phyloP scores from a whole-genome alignment of 1,139 yeast genomes.

The Petasospora fabianii region DNA sequence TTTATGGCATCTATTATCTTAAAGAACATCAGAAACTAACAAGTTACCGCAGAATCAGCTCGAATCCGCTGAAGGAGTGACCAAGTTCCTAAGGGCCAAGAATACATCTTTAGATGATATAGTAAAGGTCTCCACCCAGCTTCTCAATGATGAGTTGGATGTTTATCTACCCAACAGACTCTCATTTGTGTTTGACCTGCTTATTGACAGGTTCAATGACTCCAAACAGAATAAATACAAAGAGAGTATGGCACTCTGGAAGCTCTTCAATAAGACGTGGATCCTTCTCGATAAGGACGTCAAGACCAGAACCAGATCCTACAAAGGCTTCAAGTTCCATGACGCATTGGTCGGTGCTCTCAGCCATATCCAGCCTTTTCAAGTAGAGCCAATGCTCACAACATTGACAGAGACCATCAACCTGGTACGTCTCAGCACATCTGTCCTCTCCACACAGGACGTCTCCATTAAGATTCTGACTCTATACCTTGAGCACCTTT shows the following conservation, averaged over 20 bases:
- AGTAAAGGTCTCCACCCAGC: conserved; percentile 37
- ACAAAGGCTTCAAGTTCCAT: conserved; percentile 38
- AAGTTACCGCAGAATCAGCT: conserved; percentile 3
- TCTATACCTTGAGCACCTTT: conserved; percentile 8
- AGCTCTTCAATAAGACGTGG: conserved; percentile 43
- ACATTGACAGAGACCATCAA: conserved; percentile 24
- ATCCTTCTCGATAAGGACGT: conserved; percentile 20
- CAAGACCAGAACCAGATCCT: conserved; percentile 31
- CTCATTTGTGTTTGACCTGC: conserved; percentile 58
- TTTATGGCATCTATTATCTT: not conserved
- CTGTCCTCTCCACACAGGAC: conserved; percentile 14
- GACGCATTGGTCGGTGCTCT: conserved; percentile 31
- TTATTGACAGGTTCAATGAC: conserved; percentile 64
- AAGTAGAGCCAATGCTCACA: conserved; percentile 13
- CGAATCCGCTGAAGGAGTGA: conserved; percentile 53
- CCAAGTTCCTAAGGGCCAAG: conserved; percentile 62
- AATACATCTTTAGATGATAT: conserved; percentile 43
- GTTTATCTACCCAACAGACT: conserved; percentile 60
- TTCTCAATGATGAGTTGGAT: conserved; percentile 38
- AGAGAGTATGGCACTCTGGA: conserved; percentile 43
- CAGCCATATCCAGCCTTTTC: not conserved
- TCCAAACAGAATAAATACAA: conserved; percentile 38
- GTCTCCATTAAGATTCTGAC: conserved; percentile 17
- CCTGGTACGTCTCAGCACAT: conserved; percentile 25
- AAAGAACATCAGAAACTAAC: not conserved